Evolutionary conservation across 2,329 filamentous ascomycete species (phyloP).

Genomic region (Aspergillus hortae): DNA sequence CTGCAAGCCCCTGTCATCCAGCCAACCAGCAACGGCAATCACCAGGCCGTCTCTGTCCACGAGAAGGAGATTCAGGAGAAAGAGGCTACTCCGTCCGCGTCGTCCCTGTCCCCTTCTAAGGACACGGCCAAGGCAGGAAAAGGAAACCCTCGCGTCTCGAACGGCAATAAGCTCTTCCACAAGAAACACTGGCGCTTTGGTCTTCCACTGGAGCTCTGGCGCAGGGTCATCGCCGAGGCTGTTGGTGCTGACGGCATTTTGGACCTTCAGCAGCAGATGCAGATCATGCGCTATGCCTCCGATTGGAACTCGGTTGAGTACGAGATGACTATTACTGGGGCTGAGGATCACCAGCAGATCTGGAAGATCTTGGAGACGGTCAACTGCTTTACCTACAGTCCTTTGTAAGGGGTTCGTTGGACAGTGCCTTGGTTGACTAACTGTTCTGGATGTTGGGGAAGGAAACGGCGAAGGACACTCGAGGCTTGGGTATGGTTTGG

Average conservation of each 20-base stretch:
- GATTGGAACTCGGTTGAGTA: slow-evolving; percentile 28
- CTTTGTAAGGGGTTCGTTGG: slow-evolving; percentile 4
- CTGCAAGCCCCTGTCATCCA: slow-evolving; percentile 5
- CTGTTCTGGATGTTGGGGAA: no score
- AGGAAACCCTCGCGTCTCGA: background rate
- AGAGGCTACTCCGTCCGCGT: background rate
- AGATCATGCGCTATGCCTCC: slow-evolving; percentile 29
- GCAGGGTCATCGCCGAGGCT: slow-evolving; percentile 27
- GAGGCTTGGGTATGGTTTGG: no score
- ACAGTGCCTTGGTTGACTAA: background rate
- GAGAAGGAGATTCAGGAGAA: background rate
- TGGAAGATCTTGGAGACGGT: slow-evolving; percentile 34
- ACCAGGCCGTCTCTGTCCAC: background rate
- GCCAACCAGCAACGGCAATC: background rate
- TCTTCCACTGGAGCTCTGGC: slow-evolving; percentile 26
- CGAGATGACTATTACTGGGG: slow-evolving; percentile 27
- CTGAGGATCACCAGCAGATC: slow-evolving; percentile 29
- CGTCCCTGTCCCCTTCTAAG: background rate
- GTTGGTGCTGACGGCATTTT: slow-evolving; percentile 23
- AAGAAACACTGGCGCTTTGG: slow-evolving; percentile 23
- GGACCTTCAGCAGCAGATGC: slow-evolving; percentile 24
- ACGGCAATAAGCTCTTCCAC: background rate
- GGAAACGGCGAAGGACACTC: no score
- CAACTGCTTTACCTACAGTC: slow-evolving; percentile 29
- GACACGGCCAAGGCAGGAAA: slow-evolving; percentile 5